Evolutionary conservation across 2,329 filamentous ascomycete species (phyloP).

Genomic region (Phialemonium atrogriseum): DNA sequence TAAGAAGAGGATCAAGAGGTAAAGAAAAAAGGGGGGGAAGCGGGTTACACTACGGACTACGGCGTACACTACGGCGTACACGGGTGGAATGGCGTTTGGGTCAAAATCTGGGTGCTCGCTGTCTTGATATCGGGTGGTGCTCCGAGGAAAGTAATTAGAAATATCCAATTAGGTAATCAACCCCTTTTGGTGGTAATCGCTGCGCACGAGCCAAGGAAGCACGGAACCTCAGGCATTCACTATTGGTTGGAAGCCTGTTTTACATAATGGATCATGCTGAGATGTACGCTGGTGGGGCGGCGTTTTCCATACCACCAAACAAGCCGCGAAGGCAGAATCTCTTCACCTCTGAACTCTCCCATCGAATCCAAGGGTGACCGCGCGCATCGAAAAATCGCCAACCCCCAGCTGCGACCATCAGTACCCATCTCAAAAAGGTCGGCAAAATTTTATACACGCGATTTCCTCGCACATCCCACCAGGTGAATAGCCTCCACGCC

Average conservation of each 20-base stretch:
- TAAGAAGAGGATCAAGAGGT: conserved; percentile 53
- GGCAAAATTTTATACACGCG: conserved; percentile 46
- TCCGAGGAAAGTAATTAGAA: no score
- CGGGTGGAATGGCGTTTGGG: no score
- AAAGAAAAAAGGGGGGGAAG: no score
- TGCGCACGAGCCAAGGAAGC: no score
- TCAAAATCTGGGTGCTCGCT: no score
- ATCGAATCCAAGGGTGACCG: conserved; percentile 37
- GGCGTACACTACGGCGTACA: no score
- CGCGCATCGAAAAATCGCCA: conserved; percentile 56
- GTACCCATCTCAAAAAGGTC: conserved; percentile 46
- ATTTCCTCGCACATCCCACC: conserved; percentile 39
- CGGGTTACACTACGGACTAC: no score
- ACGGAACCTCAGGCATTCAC: no score
- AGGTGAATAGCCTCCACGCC: conserved; percentile 32
- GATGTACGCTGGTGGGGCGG: conserved; percentile 2
- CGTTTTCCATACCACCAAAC: conserved; percentile 31
- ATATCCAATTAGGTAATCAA: no score
- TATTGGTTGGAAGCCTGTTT: no score
- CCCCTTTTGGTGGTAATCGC: no score
- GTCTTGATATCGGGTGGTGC: no score
- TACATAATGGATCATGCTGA: conserved; percentile 1
- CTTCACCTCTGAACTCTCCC: conserved; percentile 36
- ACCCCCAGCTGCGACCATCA: conserved; percentile 51
- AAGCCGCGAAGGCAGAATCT: conserved; percentile 27